Conservation (phyloP, 2,329 filamentous ascomycete genomes). For the Calonectria montana region DNA sequence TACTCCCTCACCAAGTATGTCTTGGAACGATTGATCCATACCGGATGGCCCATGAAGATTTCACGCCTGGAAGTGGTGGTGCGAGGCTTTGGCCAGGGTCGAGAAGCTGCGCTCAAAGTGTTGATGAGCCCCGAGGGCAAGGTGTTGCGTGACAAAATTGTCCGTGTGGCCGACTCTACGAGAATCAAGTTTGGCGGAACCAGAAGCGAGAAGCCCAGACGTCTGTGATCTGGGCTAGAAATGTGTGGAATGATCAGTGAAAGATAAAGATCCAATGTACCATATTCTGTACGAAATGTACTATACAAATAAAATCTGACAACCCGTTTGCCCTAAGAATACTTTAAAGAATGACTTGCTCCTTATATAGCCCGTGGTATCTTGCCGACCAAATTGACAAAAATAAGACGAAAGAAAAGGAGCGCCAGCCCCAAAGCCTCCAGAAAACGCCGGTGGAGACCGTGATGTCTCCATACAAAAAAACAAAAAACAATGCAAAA, state of each 20-base stretch:
- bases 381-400: conserved; percentile 31
- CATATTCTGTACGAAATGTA: conserved; percentile 49
- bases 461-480: background rate
- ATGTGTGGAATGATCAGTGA: conserved; percentile 22
- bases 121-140: conserved; percentile 88
- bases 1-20: conserved; percentile 91
- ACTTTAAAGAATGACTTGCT: conserved; percentile 35
- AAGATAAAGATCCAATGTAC: conserved; percentile 46
- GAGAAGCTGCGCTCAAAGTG: conserved; percentile 91
- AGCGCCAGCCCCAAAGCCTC: conserved; percentile 32
- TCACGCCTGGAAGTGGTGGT: conserved; percentile 82
- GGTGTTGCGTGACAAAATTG: conserved; percentile 78
- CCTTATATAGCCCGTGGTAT: conserved; percentile 41
- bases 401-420: conserved; percentile 10
- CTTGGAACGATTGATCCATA: conserved; percentile 85
- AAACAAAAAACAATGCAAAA: background rate
- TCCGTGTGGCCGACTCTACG: conserved; percentile 85
- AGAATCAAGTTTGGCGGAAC: conserved; percentile 96
- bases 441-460: conserved; percentile 35
- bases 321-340: conserved; percentile 18
- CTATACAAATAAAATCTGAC: conserved; percentile 40
- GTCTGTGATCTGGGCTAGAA: conserved; percentile 62
- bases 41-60: conserved; percentile 81
- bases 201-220: conserved; percentile 84
- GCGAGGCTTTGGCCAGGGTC: conserved; percentile 85